Conservation (phyloP, 805 yeast genomes). For the Teunomyces kruisii region DNA sequence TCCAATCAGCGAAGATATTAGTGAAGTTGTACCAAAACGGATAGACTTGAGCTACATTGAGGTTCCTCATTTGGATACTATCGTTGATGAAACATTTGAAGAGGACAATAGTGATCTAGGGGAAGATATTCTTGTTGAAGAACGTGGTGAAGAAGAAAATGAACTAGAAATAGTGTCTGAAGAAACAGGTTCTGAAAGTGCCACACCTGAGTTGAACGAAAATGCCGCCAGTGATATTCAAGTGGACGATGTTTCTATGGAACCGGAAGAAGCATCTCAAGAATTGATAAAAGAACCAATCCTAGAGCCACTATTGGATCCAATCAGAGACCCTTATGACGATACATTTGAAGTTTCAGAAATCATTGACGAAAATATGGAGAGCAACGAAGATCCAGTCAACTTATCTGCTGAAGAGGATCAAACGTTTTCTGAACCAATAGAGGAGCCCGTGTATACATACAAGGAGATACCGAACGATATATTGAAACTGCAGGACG, state of each 20-base stretch:
- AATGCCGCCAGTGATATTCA: neutral
- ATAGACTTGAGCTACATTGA: neutral
- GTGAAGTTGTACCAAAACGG: conserved; percentile 17
- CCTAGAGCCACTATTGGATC: neutral
- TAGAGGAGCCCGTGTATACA: too few species aligned
- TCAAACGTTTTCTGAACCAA: too few species aligned
- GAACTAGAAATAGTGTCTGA: neutral
- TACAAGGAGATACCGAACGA: too few species aligned
- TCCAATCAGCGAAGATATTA: conserved; percentile 8
- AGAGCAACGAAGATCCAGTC: neutral
- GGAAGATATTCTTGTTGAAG: neutral
- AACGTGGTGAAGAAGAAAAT: neutral
- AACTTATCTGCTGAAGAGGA: too few species aligned
- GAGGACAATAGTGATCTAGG: neutral
- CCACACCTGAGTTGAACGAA: too few species aligned
- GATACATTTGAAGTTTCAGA: neutral
- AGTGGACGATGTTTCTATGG: neutral
- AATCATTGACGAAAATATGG: neutral
- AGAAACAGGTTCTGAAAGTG: neutral
- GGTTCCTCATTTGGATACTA: conserved; percentile 2
- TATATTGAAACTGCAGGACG: too few species aligned
- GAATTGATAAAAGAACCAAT: neutral
- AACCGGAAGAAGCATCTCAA: neutral
- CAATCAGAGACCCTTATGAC: neutral
- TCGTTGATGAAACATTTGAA: neutral